Evolutionary conservation across 352 stramenopile genomes (phyloP).

Genomic region (Pseudoperonospora humuli): DNA sequence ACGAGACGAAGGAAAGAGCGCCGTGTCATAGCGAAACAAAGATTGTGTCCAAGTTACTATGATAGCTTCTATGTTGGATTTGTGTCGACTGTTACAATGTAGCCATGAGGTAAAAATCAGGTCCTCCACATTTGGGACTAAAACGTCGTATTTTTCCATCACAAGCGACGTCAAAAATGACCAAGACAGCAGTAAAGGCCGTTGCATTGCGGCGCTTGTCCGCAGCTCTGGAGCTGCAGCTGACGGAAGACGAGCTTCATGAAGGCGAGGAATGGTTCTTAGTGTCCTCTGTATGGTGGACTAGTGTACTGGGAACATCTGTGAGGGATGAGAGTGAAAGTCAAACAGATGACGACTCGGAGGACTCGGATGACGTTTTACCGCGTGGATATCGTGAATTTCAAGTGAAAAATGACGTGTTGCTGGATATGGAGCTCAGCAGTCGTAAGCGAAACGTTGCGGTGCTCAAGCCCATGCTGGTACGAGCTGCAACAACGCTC

Average conservation of each 20-base stretch:
- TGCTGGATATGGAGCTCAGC: slow-evolving; percentile 47
- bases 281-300: slow-evolving; percentile 49
- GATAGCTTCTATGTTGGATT: no score
- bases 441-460: slow-evolving; percentile 31
- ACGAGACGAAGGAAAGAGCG: not conserved
- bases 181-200: not conserved
- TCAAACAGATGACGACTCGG: slow-evolving; percentile 30
- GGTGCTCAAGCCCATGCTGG: slow-evolving; percentile 53
- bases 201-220: slow-evolving; percentile 8
- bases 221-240: slow-evolving; percentile 18
- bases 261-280: slow-evolving; percentile 61
- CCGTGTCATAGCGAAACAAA: not conserved
- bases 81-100: not conserved
- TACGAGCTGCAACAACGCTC: slow-evolving; percentile 10
- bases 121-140: not conserved
- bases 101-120: not conserved
- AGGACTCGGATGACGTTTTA: slow-evolving; percentile 15
- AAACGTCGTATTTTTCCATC: not conserved
- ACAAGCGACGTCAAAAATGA: not conserved
- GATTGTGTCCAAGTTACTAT: not conserved
- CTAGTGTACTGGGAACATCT: slow-evolving; percentile 20
- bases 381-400: slow-evolving; percentile 7
- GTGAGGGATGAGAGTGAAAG: slow-evolving; percentile 13
- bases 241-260: slow-evolving; percentile 30
- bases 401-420: slow-evolving; percentile 31